Conservation (phyloP, 176 grass and related monocot genomes). For the Cocos nucifera region DNA sequence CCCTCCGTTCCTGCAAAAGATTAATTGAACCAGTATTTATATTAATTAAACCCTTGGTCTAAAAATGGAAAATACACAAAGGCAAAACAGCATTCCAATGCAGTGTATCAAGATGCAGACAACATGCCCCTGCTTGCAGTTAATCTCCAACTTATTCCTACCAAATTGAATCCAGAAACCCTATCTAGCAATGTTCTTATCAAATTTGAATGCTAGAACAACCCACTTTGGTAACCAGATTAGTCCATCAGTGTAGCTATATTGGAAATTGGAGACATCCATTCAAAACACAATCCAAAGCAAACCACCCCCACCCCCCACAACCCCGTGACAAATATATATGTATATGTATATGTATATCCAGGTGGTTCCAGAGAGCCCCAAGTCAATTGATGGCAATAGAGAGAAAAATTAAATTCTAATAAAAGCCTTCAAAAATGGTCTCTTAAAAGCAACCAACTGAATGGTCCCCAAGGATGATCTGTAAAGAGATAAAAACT, state of each 20-base stretch:
- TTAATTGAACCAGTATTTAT: constrained; percentile 16
- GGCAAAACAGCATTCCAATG: constrained; percentile 10
- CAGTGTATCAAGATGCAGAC: too few relatives aligned
- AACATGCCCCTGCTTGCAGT: constrained; percentile 5
- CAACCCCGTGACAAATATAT: too few relatives aligned
- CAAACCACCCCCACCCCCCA: not conserved
- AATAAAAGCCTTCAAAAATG: not conserved
- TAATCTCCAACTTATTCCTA: constrained; percentile 45
- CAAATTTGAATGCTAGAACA: not conserved
- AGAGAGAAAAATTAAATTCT: not conserved
- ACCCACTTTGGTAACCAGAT: constrained; percentile 7
- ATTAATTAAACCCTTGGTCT: too few relatives aligned
- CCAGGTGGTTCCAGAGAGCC: not conserved
- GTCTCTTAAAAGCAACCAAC: not conserved
- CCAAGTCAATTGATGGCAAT: not conserved
- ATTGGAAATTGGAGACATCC: too few relatives aligned
- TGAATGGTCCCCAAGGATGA: too few relatives aligned
- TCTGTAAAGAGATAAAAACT: too few relatives aligned
- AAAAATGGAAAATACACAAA: too few relatives aligned
- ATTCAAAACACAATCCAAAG: too few relatives aligned
- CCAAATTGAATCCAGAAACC: constrained; percentile 30
- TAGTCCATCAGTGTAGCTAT: too few relatives aligned
- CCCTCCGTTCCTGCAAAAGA: constrained; percentile 26
- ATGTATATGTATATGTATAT: too few relatives aligned
- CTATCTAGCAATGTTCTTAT: constrained; percentile 25